phyloP scores from a whole-genome alignment of 2,329 filamentous ascomycete species.

The Lecanicillium sp. region DNA sequence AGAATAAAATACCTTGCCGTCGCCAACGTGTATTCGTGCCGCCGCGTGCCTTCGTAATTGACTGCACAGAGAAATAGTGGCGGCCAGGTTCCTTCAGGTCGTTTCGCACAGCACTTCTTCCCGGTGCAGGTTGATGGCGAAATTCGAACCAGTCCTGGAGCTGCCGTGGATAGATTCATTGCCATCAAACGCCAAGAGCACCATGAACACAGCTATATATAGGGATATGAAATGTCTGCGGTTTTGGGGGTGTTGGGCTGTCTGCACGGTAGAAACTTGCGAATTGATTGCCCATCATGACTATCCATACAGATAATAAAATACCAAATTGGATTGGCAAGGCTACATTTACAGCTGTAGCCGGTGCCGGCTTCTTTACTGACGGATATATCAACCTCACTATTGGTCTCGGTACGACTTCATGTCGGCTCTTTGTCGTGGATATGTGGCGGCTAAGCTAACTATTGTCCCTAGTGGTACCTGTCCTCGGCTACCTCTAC shows the following conservation, averaged over 20 bases:
- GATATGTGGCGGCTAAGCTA: not conserved
- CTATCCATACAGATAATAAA: no score
- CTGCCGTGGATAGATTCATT: no score
- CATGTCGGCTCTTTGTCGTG: no score
- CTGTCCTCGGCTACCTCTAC: conserved; percentile 1
- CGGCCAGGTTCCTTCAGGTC: not conserved
- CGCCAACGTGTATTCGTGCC: not conserved
- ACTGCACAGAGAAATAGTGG: no score
- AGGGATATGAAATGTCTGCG: no score
- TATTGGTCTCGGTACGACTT: not conserved
- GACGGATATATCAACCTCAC: not conserved
- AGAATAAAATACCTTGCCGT: not conserved
- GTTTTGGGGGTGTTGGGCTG: no score
- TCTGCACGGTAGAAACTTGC: no score
- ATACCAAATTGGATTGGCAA: not conserved
- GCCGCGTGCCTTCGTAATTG: not conserved
- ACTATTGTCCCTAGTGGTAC: not conserved
- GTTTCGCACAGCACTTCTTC: not conserved
- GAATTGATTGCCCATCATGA: no score
- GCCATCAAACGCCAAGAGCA: no score
- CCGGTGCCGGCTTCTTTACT: not conserved
- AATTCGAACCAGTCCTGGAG: no score
- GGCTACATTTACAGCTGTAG: not conserved
- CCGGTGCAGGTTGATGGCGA: no score
- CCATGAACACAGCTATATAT: no score